A percentile compares a stretch with the other conserved stretches of the same genome.
Evolutionary conservation across 176 grass and related monocot species (phyloP).

Genomic region (Dendrocalamus sinicus): DNA sequence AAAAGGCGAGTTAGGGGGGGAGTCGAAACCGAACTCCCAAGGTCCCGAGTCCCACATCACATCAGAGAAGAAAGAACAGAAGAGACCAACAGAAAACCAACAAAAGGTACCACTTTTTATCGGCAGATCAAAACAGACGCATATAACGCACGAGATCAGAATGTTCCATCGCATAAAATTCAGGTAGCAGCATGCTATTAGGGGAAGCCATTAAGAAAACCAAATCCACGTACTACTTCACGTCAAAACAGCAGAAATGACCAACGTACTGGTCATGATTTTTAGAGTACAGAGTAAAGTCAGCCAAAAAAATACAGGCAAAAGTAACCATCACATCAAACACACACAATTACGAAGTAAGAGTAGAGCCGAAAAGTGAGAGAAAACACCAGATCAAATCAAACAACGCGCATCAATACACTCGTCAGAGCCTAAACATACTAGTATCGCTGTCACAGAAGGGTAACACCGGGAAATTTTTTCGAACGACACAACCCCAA

Average conservation of each 20-base stretch:
- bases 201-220: not conserved
- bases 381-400: slow-evolving; percentile 12
- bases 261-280: not conserved
- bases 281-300: not conserved
- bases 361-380: not conserved
- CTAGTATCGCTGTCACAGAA: not conserved
- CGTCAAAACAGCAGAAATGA: slow-evolving; percentile 7
- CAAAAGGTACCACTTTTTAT: slow-evolving; percentile 46
- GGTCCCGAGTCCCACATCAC: slow-evolving; percentile 34
- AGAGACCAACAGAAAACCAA: slow-evolving; percentile 49
- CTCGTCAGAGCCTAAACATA: not conserved
- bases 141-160: slow-evolving; percentile 7
- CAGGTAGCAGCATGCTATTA: not conserved
- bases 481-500: not conserved
- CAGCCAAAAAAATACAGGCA: not conserved
- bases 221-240: slow-evolving; percentile 22
- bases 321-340: slow-evolving; percentile 17
- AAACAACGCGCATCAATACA: not conserved
- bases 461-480: not conserved
- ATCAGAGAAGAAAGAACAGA: slow-evolving; percentile 47
- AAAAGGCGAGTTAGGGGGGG: slow-evolving; percentile 13
- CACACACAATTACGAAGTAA: not conserved
- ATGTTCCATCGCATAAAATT: slow-evolving; percentile 29
- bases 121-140: slow-evolving; percentile 26
- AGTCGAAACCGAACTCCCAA: not conserved